phyloP scores from a whole-genome alignment of 169 alveolate species.

The Plasmodium yoelii region DNA sequence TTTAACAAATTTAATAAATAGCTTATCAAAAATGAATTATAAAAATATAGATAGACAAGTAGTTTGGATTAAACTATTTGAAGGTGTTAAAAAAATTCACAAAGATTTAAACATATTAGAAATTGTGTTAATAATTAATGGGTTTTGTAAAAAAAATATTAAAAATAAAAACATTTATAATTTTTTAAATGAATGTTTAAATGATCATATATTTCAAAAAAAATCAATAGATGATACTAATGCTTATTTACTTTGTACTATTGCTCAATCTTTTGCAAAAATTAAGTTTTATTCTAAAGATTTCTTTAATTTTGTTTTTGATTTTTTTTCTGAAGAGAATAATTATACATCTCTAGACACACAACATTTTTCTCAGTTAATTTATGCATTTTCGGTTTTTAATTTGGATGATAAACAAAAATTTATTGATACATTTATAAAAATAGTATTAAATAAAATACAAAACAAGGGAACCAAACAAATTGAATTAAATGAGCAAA shows the following conservation, averaged over 20 bases:
- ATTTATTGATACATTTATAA: slow-evolving; percentile 27
- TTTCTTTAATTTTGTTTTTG: slow-evolving; percentile 29
- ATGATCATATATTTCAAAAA: slow-evolving; percentile 25
- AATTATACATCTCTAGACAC: slow-evolving; percentile 60
- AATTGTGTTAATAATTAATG: slow-evolving; percentile 43
- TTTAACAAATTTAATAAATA: slow-evolving; percentile 49
- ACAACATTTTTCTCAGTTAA: slow-evolving; percentile 68
- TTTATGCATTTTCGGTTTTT: slow-evolving; percentile 47
- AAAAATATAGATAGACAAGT: slow-evolving; percentile 42
- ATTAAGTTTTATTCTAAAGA: slow-evolving; percentile 29
- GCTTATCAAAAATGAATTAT: slow-evolving; percentile 58
- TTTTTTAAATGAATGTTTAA: slow-evolving; percentile 28
- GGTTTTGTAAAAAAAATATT: slow-evolving; percentile 51
- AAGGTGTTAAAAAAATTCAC: slow-evolving; percentile 43
- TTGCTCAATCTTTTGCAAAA: slow-evolving; percentile 47
- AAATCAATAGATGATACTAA: slow-evolving; percentile 40
- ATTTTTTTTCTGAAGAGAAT: slow-evolving; percentile 28
- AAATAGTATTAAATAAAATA: slow-evolving; percentile 21
- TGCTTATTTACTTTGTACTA: slow-evolving; percentile 54
- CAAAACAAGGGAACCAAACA: slow-evolving; percentile 3
- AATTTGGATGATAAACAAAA: slow-evolving; percentile 4
- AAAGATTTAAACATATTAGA: slow-evolving; percentile 63
- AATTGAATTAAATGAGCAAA: slow-evolving; percentile 34
- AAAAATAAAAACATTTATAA: slow-evolving; percentile 42
- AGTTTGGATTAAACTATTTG: slow-evolving; percentile 45